These are phyloP conservation scores for Pseudogymnoascus sp. DNA, from an alignment of 2,329 filamentous ascomycete species.

Conservation along the genomic window DNA sequence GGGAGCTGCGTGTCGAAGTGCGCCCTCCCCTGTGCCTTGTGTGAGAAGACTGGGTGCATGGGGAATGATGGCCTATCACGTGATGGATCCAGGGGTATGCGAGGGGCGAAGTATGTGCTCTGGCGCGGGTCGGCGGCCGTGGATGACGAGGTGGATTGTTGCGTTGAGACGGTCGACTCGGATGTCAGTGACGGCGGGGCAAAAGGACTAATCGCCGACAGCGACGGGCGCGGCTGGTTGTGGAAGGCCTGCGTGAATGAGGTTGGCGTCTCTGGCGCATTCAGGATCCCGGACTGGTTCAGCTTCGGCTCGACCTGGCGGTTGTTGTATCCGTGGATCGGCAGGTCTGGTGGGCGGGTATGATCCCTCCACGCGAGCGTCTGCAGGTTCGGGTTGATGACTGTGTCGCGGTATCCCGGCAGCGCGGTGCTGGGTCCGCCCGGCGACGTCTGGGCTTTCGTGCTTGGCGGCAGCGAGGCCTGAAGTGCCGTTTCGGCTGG, in stretches of 20 bases:
- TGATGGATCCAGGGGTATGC: conserved; percentile 26
- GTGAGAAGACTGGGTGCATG: conserved; percentile 12
- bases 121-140: conserved; percentile 22
- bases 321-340: conserved; percentile 18
- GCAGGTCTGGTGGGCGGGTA: conserved; percentile 14
- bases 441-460: neutral
- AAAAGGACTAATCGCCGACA: conserved; percentile 15
- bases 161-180: conserved; percentile 21
- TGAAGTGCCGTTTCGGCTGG: neutral
- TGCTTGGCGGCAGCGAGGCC: neutral
- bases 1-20: conserved; percentile 24
- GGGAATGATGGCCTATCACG: conserved; percentile 24
- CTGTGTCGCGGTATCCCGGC: conserved; percentile 28
- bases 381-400: conserved; percentile 17
- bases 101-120: conserved; percentile 21
- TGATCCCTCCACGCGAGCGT: conserved; percentile 24
- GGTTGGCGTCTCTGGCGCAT: conserved; percentile 2
- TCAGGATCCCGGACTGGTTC: conserved; percentile 18
- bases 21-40: neutral
- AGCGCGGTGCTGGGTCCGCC: neutral
- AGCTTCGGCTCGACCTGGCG: conserved; percentile 9
- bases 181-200: conserved; percentile 24
- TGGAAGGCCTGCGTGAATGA: conserved; percentile 15
- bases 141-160: conserved; percentile 21
- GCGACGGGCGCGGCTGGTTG: conserved; percentile 21